These are phyloP conservation scores for Manihot esculenta DNA, from an alignment of 441 rosid genomes.

Conservation along the genomic window DNA sequence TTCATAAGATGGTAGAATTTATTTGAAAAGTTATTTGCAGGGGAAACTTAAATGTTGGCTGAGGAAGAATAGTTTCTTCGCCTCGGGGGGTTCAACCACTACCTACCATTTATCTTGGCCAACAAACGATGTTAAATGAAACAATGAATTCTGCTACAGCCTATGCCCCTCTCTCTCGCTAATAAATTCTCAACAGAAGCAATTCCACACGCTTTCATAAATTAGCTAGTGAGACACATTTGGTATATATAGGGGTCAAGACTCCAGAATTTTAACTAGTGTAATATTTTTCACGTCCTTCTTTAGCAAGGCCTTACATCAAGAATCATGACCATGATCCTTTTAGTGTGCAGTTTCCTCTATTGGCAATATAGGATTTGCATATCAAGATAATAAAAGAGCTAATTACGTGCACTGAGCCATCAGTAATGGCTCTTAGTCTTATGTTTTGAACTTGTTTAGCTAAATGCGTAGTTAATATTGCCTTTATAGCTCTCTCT, in stretches of 20 bases:
- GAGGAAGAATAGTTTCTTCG: slow-evolving; percentile 30
- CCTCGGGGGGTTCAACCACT: slow-evolving; percentile 73
- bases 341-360: background rate
- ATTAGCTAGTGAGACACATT: slow-evolving; percentile 20
- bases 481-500: background rate
- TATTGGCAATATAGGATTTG: background rate
- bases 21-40: background rate
- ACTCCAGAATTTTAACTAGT: slow-evolving; percentile 11
- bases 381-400: background rate
- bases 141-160: slow-evolving; percentile 24
- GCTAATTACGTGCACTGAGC: background rate
- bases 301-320: slow-evolving; percentile 10
- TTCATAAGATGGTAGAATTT: background rate
- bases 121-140: slow-evolving; percentile 45
- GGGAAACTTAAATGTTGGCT: slow-evolving; percentile 13
- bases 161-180: slow-evolving; percentile 23
- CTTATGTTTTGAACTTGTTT: background rate
- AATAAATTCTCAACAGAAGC: slow-evolving; percentile 19
- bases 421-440: background rate
- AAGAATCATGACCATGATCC: background rate
- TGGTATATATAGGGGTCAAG: slow-evolving; percentile 5
- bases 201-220: slow-evolving; percentile 34
- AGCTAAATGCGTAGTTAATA: background rate
- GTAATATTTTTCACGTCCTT: slow-evolving; percentile 7
- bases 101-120: slow-evolving; percentile 55